Conservation (phyloP, 1,139 yeast genomes). For the Komagataea norvegica region DNA sequence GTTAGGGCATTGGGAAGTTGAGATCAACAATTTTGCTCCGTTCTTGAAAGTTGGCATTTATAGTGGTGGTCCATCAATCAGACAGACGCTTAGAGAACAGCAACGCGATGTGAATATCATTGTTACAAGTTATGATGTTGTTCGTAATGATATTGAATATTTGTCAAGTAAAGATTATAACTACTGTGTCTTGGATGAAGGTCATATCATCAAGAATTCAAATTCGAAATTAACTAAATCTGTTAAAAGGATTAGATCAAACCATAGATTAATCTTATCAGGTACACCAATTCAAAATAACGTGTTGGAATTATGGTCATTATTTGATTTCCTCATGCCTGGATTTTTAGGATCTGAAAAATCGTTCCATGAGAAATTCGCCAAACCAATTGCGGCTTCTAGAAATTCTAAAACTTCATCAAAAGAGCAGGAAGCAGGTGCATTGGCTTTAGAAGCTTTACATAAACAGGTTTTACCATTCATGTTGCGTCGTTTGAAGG, state of each 20-base stretch:
- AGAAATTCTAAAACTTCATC: slow-evolving; percentile 87
- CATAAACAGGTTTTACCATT: slow-evolving; percentile 97
- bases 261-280: slow-evolving; percentile 83
- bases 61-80: slow-evolving; percentile 85
- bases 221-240: slow-evolving; percentile 84
- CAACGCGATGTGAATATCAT: slow-evolving; percentile 70
- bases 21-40: slow-evolving; percentile 85
- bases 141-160: slow-evolving; percentile 79
- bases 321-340: slow-evolving; percentile 97
- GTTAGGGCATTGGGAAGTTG: slow-evolving; percentile 99
- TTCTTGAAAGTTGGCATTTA: slow-evolving; percentile 77
- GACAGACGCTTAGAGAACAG: slow-evolving; percentile 52
- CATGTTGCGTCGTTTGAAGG: slow-evolving; percentile 91
- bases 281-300: slow-evolving; percentile 99
- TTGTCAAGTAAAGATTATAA: slow-evolving; percentile 67
- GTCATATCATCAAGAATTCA: slow-evolving; percentile 93
- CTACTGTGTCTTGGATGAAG: slow-evolving; percentile 96
- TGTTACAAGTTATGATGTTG: slow-evolving; percentile 93
- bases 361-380: slow-evolving; percentile 89
- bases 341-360: slow-evolving; percentile 96
- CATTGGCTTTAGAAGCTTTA: slow-evolving; percentile 88
- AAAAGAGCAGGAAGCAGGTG: slow-evolving; percentile 96
- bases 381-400: slow-evolving; percentile 95
- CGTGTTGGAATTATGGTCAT: slow-evolving; percentile 93
- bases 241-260: slow-evolving; percentile 76